phyloP scores from a whole-genome alignment of 805 yeast species.

The Kluyveromyces nonfermentans region DNA sequence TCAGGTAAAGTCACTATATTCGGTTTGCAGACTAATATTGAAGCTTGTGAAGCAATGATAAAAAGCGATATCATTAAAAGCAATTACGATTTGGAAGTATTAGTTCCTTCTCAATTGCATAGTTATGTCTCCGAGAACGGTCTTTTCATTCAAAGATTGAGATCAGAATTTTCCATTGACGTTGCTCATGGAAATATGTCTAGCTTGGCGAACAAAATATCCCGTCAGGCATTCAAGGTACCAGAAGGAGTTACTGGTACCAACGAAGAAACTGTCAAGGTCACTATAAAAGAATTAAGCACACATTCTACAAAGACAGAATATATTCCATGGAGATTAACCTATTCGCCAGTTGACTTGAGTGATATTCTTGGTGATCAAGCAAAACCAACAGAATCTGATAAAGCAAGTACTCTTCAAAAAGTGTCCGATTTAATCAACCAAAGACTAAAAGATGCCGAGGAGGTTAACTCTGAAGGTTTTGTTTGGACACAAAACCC shows the following conservation, averaged over 20 bases:
- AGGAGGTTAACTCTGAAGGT: conserved; percentile 40
- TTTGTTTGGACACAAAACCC: conserved; percentile 54
- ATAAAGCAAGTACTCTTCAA: conserved; percentile 38
- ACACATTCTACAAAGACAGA: conserved; percentile 21
- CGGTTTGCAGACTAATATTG: conserved; percentile 62
- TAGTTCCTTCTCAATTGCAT: conserved; percentile 50
- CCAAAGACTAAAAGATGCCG: conserved; percentile 39
- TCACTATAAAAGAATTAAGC: conserved; percentile 36
- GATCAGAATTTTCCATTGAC: conserved; percentile 43
- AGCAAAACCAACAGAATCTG: conserved; percentile 35
- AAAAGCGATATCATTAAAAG: conserved; percentile 48
- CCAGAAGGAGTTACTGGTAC: conserved; percentile 39
- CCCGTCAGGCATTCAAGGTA: conserved; percentile 33
- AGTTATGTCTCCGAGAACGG: conserved; percentile 61
- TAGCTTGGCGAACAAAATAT: conserved; percentile 42
- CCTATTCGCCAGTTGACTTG: conserved; percentile 30
- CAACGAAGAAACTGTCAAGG: conserved; percentile 35
- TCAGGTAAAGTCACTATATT: conserved; percentile 44
- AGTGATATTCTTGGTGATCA: conserved; percentile 20
- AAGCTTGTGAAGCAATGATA: conserved; percentile 53
- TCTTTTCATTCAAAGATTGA: conserved; percentile 45
- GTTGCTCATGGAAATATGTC: conserved; percentile 48
- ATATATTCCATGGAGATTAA: conserved; percentile 58
- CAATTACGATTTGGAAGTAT: conserved; percentile 41
- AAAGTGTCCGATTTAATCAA: conserved; percentile 33